Conservation (phyloP, 352 stramenopile genomes). For the Phytophthora citricola region DNA sequence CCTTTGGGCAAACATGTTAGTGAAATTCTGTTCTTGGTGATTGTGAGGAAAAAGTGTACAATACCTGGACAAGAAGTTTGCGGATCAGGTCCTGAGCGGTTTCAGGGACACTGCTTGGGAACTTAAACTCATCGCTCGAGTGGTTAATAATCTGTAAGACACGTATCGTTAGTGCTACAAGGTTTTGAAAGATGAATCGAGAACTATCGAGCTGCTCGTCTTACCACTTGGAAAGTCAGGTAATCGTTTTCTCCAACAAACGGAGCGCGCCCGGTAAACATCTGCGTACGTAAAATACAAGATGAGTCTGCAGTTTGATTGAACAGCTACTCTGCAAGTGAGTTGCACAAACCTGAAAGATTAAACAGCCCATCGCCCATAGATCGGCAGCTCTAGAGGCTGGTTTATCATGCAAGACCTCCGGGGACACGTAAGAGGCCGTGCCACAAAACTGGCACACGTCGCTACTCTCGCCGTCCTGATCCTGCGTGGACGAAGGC, state of each 20-base stretch:
- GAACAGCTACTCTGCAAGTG: background rate
- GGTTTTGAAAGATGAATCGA: background rate
- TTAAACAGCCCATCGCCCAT: conserved; percentile 92
- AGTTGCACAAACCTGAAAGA: conserved; percentile 70
- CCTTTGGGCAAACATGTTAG: conserved; percentile 18
- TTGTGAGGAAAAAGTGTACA: background rate
- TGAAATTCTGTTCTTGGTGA: background rate
- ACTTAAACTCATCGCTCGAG: conserved; percentile 77
- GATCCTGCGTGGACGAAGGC: conserved; percentile 51
- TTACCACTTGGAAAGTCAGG: conserved; percentile 90
- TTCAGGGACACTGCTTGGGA: conserved; percentile 73
- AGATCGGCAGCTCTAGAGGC: conserved; percentile 85
- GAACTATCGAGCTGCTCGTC: background rate
- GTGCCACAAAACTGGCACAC: conserved; percentile 89
- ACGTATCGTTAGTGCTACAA: conserved; percentile 5
- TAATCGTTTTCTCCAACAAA: conserved; percentile 93
- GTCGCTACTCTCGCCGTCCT: conserved; percentile 65
- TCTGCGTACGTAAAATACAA: conserved; percentile 37
- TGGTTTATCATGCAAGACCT: conserved; percentile 89
- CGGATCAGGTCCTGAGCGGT: conserved; percentile 74
- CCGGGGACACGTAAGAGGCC: conserved; percentile 91
- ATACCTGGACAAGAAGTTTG: conserved; percentile 77
- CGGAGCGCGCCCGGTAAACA: conserved; percentile 83
- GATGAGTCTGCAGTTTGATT: background rate
- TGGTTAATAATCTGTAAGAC: conserved; percentile 78